Base-by-base conservation (phyloP, 192 early-diverging fungal genomes). In the Haplosporangium gracile region DNA sequence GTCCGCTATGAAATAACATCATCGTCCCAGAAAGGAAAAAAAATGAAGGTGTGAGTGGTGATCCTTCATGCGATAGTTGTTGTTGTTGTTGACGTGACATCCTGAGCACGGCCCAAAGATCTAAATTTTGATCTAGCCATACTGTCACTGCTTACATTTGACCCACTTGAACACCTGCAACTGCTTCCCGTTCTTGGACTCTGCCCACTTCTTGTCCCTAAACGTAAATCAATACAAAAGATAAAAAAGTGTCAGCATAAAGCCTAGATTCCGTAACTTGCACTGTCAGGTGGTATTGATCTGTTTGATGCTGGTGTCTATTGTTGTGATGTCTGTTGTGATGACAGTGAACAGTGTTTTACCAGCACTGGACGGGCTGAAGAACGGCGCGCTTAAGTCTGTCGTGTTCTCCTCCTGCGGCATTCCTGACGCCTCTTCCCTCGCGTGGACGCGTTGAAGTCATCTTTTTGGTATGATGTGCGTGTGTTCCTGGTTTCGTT, bases 161-260 rank as follows among this genome's bases (percentile, higher is more conserved):
- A 87, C 77, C 89, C 89, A 89, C 47, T 89, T 89, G 63, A 82
- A 88, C 15, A 89, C 81, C 53, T 85, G 80, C 38, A 89, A 68
- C 26, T 78, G 76, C 68, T 89, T 89, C 57, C 70, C 77, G 34
- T 84, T 84, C 75, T 85, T 84, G 34, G 85, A 78, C 24, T 89
- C 86, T n/a, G 80, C 74, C 85, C 85, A 87, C 43, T 89, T 89
- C 55, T 85, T 89, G 69, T 88, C 89, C 89, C 89, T 89, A 78
- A 16, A 11, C 5, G 8, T 22, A 29, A 26, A 5, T 24, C 18
- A 18, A n/a, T 2, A 32, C 13, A 63, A 68, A 22, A 43, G 10
- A 16, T 42, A 22, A 15, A 34, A 57, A 11, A 20, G 40, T 57
- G 45, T 51, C 51, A 57, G 26, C 74, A 20, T n/a, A 26, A 32